Evolutionary conservation across 176 grass and related monocot genomes (phyloP).

Genomic region (Chloris gayana): DNA sequence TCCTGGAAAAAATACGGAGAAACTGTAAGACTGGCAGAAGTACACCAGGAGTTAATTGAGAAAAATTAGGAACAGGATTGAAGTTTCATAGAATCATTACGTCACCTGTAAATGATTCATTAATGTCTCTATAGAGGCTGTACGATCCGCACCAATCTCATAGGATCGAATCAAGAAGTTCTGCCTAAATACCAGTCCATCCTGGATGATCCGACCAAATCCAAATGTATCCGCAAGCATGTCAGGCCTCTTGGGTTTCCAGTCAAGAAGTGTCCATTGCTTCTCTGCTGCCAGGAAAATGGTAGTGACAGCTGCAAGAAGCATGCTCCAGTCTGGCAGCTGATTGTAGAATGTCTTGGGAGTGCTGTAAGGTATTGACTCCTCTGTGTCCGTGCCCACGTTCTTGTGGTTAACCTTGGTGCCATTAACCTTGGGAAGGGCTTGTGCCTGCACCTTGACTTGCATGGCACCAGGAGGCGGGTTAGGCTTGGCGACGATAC

Average conservation of each 20-base stretch:
- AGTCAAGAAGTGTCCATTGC: slow-evolving; percentile 92
- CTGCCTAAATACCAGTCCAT: slow-evolving; percentile 89
- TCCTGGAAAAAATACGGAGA: slow-evolving; percentile 58
- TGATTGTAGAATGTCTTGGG: slow-evolving; percentile 92
- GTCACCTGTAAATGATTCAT: slow-evolving; percentile 99
- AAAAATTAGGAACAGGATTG: slow-evolving; percentile 4
- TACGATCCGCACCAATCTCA: slow-evolving; percentile 95
- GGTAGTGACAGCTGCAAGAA: slow-evolving; percentile 91
- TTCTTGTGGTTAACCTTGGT: slow-evolving; percentile 64
- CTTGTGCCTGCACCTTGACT: slow-evolving; percentile 75
- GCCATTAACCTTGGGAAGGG: slow-evolving; percentile 87
- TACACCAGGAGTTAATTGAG: neutral
- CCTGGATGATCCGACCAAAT: slow-evolving; percentile 89
- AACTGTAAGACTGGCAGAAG: slow-evolving; percentile 23
- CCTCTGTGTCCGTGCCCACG: slow-evolving; percentile 35
- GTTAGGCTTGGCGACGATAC: slow-evolving; percentile 67
- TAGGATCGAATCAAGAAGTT: slow-evolving; percentile 96
- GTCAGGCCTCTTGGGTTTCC: slow-evolving; percentile 94
- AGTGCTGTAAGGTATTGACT: slow-evolving; percentile 43
- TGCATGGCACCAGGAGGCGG: slow-evolving; percentile 47
- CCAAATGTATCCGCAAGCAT: slow-evolving; percentile 92
- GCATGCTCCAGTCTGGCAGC: slow-evolving; percentile 96
- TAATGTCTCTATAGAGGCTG: slow-evolving; percentile 94
- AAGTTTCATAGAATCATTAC: neutral
- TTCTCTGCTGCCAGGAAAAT: slow-evolving; percentile 97